Evolutionary conservation across 1,284 basidiomycete genomes (phyloP).

Genomic region (Austroboletus novae-zelandiae): DNA sequence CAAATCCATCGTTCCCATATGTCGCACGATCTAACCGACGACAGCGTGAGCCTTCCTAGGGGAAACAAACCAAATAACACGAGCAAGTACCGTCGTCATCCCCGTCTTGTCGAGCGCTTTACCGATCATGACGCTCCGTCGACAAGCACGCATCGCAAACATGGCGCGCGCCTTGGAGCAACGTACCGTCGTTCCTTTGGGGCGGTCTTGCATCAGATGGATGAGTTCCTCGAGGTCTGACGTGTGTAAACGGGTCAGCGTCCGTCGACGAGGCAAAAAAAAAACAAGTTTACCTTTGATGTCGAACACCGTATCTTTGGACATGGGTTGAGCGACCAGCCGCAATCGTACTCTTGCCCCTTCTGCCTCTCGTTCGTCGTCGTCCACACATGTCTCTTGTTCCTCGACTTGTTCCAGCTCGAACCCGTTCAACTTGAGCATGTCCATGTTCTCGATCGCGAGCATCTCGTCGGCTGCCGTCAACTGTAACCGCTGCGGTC

Average conservation of each 20-base stretch:
- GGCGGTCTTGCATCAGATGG: conserved; percentile 77
- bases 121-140: conserved; percentile 97
- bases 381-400: conserved; percentile 33
- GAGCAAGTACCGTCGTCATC: conserved; percentile 73
- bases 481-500: conserved; percentile 78
- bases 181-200: conserved; percentile 77
- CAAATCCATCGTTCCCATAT: conserved; percentile 96
- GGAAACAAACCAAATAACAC: too few species aligned
- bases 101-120: conserved; percentile 73
- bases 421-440: conserved; percentile 87
- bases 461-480: conserved; percentile 90
- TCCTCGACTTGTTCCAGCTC: conserved; percentile 63
- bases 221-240: conserved; percentile 95
- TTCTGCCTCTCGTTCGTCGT: background rate
- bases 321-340: conserved; percentile 85
- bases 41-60: background rate
- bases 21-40: conserved; percentile 67
- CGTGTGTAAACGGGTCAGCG: conserved; percentile 1
- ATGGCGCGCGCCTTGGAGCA: conserved; percentile 93
- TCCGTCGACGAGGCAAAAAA: background rate
- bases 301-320: conserved; percentile 83
- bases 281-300: conserved; percentile 42
- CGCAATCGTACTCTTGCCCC: conserved; percentile 51
- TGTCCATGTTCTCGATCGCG: conserved; percentile 82
- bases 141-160: conserved; percentile 96